phyloP scores from a whole-genome alignment of 345 rosid species.

The Murraya koenigii region DNA sequence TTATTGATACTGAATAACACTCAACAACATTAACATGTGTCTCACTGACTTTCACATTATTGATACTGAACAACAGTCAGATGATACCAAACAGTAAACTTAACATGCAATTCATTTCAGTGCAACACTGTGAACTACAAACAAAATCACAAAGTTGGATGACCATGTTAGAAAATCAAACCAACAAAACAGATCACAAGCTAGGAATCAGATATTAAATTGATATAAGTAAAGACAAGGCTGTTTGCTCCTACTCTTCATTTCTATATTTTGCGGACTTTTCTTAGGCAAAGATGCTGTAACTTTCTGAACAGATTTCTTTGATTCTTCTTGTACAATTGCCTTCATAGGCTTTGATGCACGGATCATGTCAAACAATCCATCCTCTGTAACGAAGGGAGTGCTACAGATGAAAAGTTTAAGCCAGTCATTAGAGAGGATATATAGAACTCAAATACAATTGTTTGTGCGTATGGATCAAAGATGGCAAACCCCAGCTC shows the following conservation, averaged over 20 bases:
- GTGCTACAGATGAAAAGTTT: slow-evolving; percentile 45
- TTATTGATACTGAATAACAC: not conserved
- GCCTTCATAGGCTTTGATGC: slow-evolving; percentile 55
- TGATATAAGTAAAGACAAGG: not conserved
- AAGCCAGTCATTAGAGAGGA: slow-evolving; percentile 19
- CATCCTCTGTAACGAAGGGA: slow-evolving; percentile 84
- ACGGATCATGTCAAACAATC: slow-evolving; percentile 77
- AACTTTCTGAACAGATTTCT: slow-evolving; percentile 37
- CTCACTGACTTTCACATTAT: not conserved
- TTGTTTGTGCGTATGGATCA: slow-evolving; percentile 10
- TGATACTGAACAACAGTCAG: not conserved
- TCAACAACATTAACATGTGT: not conserved
- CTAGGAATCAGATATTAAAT: not conserved
- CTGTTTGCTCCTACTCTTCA: slow-evolving; percentile 44
- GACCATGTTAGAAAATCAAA: not conserved
- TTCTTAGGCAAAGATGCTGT: slow-evolving; percentile 39
- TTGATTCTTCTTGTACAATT: slow-evolving; percentile 34
- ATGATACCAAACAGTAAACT: not conserved
- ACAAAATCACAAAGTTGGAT: not conserved
- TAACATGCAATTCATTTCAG: not conserved
- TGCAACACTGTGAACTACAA: not conserved
- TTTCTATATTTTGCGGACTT: slow-evolving; percentile 58
- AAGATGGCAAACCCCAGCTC: slow-evolving; percentile 74
- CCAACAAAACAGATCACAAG: not conserved
- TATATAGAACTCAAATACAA: slow-evolving; percentile 18